Conservation (phyloP, 495 filamentous ascomycete species). For the Aspergillus heteromorphus region DNA sequence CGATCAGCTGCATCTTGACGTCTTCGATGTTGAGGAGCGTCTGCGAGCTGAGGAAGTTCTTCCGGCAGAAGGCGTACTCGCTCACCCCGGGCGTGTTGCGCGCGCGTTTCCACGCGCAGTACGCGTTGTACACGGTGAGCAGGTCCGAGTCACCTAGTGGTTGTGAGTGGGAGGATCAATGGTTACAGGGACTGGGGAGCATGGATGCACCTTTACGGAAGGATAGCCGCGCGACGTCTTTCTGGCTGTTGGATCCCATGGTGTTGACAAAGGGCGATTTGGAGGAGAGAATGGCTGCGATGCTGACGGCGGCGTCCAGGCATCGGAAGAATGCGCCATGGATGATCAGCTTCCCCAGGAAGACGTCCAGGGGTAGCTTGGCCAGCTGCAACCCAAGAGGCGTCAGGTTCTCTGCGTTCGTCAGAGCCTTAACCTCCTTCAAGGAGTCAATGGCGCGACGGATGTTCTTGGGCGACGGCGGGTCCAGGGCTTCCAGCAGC, state of each 20-base stretch:
- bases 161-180: neutral
- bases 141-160: constrained; percentile 76
- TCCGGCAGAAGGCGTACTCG: constrained; percentile 82
- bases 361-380: constrained; percentile 85
- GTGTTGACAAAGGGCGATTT: constrained; percentile 90
- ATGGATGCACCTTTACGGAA: constrained; percentile 63
- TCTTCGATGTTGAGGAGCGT: constrained; percentile 89
- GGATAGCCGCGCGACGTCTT: constrained; percentile 65
- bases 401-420: constrained; percentile 72
- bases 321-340: constrained; percentile 80
- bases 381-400: constrained; percentile 80
- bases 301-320: constrained; percentile 81
- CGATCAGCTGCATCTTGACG: constrained; percentile 81
- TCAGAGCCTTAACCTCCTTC: constrained; percentile 88
- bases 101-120: constrained; percentile 76
- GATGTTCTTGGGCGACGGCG: constrained; percentile 85
- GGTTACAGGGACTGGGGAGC: neutral
- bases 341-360: constrained; percentile 87
- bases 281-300: constrained; percentile 86
- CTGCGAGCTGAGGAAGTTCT: constrained; percentile 81
- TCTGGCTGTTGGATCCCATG: constrained; percentile 74
- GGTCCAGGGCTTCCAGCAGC: constrained; percentile 82
- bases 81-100: constrained; percentile 59
- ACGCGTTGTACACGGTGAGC: constrained; percentile 88
- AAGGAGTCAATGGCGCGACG: constrained; percentile 85